phyloP scores from a whole-genome alignment of 805 yeast species.

The Spathaspora gorwiae region DNA sequence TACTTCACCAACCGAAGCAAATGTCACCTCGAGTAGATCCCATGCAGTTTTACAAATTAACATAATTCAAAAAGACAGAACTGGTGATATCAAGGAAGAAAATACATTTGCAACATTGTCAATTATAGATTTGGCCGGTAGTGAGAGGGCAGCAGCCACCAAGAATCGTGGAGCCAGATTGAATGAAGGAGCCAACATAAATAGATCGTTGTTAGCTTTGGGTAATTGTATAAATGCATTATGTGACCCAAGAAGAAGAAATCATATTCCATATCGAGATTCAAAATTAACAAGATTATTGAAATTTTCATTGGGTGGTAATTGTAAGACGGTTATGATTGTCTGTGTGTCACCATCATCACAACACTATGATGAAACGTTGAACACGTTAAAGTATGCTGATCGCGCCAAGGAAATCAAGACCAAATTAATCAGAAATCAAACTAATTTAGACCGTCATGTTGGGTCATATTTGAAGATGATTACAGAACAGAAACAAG shows the following conservation, averaged over 20 bases:
- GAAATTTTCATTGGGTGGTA: conserved; percentile 88
- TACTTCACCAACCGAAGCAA: conserved; percentile 85
- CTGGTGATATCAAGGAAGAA: conserved; percentile 60
- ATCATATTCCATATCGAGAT: conserved; percentile 87
- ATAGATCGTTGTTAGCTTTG: conserved; percentile 78
- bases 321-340: conserved; percentile 93
- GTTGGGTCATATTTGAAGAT: conserved; percentile 79
- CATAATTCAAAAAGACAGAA: conserved; percentile 54
- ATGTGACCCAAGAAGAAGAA: conserved; percentile 62
- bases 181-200: conserved; percentile 91
- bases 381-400: conserved; percentile 87
- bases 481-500: conserved; percentile 76
- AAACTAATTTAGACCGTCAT: conserved; percentile 72
- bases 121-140: conserved; percentile 90
- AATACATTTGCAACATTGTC: conserved; percentile 78
- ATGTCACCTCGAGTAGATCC: conserved; percentile 84
- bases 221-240: conserved; percentile 94
- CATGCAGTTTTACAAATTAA: conserved; percentile 89
- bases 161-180: conserved; percentile 76
- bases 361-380: conserved; percentile 86
- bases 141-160: conserved; percentile 91
- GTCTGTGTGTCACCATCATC: conserved; percentile 89
- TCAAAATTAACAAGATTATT: conserved; percentile 83
- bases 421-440: conserved; percentile 71
- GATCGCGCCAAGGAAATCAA: conserved; percentile 87